Evolutionary conservation across 805 yeast genomes (phyloP).

Genomic region (Candida tallmaniae): DNA sequence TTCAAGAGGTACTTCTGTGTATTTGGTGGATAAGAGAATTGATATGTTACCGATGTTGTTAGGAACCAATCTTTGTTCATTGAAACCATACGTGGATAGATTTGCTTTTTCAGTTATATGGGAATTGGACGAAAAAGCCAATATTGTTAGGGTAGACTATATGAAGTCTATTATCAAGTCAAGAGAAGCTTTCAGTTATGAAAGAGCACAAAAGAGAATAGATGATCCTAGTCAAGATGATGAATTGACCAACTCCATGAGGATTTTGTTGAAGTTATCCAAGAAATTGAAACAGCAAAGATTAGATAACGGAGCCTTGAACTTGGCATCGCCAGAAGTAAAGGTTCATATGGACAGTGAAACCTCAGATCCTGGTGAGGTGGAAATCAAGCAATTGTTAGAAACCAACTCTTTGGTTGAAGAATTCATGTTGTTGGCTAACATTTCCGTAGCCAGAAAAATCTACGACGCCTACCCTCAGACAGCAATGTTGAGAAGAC

Average conservation of each 20-base stretch:
- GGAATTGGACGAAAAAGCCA: constrained; percentile 87
- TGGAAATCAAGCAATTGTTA: constrained; percentile 79
- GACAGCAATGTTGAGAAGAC: constrained; percentile 97
- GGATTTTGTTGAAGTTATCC: constrained; percentile 74
- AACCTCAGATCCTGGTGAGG: constrained; percentile 94
- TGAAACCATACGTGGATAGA: constrained; percentile 92
- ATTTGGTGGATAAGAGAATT: constrained; percentile 94
- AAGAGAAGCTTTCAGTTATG: constrained; percentile 92
- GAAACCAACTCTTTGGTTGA: constrained; percentile 96
- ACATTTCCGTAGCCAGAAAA: constrained; percentile 90
- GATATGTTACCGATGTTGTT: constrained; percentile 96
- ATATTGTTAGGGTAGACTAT: constrained; percentile 72
- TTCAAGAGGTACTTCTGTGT: constrained; percentile 94
- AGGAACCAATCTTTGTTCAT: constrained; percentile 94
- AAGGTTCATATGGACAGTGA: constrained; percentile 96
- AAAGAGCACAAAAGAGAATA: constrained; percentile 85
- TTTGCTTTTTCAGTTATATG: constrained; percentile 93
- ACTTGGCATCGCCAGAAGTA: constrained; percentile 96
- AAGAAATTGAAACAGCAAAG: constrained; percentile 81
- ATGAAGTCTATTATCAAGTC: constrained; percentile 88
- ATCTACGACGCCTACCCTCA: constrained; percentile 93
- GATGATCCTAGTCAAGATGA: constrained; percentile 76
- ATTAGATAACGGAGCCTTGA: constrained; percentile 92
- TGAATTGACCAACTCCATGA: constrained; percentile 84
- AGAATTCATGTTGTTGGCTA: constrained; percentile 97